Conservation (phyloP, 129 eudicot species). For the Ambrosia artemisiifolia region DNA sequence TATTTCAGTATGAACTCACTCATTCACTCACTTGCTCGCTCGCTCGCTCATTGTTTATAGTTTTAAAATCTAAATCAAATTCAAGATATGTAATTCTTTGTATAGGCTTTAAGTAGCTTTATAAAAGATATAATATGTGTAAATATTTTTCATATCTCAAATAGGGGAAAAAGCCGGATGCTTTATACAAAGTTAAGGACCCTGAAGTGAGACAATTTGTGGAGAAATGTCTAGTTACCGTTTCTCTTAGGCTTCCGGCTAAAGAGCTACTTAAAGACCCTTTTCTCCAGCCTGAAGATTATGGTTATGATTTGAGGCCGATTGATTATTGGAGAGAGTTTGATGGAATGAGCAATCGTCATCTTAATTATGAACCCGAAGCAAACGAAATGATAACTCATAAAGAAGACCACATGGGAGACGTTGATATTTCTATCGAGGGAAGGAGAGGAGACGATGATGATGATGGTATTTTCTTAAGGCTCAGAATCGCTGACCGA, state of each 20-base stretch:
- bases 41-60: background rate
- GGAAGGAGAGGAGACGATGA: constrained; percentile 67
- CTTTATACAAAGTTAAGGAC: constrained; percentile 77
- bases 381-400: constrained; percentile 42
- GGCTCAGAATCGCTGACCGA: constrained; percentile 72
- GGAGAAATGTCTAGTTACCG: constrained; percentile 86
- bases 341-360: constrained; percentile 38
- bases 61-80: background rate
- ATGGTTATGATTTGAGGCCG: constrained; percentile 43
- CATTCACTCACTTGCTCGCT: too few species aligned
- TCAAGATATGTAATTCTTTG: background rate
- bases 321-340: constrained; percentile 47
- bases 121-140: background rate
- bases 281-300: constrained; percentile 66
- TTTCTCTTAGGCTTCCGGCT: constrained; percentile 70
- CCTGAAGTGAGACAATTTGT: constrained; percentile 72
- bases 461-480: constrained; percentile 62
- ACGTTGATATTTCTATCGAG: constrained; percentile 58
- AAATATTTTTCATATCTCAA: background rate
- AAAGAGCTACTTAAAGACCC: constrained; percentile 83
- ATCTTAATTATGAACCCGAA: constrained; percentile 44
- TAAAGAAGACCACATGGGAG: constrained; percentile 47
- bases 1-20: constrained; percentile 54
- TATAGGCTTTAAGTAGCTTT: background rate
- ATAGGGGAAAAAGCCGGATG: constrained; percentile 82